These are phyloP conservation scores for Penicillium samsonianum DNA, from an alignment of 495 filamentous ascomycete genomes.

Conservation along the genomic window DNA sequence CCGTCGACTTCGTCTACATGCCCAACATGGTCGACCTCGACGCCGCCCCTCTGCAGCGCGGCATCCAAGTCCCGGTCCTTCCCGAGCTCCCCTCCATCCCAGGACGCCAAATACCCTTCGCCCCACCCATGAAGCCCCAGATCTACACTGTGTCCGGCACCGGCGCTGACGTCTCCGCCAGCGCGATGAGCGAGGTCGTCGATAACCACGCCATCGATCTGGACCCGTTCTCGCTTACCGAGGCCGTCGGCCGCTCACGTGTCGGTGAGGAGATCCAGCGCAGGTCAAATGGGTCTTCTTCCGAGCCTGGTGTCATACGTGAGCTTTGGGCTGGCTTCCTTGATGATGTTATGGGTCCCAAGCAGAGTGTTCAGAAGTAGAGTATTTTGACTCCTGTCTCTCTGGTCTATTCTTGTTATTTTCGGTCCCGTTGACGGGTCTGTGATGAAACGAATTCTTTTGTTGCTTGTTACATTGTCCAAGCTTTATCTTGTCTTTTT, in stretches of 20 bases:
- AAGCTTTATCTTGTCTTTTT: constrained; percentile 5
- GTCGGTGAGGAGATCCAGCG: constrained; percentile 41
- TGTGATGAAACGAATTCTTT: constrained; percentile 19
- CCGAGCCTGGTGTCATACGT: constrained; percentile 41
- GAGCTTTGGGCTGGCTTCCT: constrained; percentile 58
- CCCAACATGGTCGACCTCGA: constrained; percentile 53
- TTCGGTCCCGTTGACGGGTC: constrained; percentile 11
- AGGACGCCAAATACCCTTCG: constrained; percentile 22
- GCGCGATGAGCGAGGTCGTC: constrained; percentile 59
- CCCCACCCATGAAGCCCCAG: constrained; percentile 54
- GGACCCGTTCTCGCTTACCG: constrained; percentile 59
- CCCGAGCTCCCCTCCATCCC: constrained; percentile 44
- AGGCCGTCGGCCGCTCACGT: constrained; percentile 47
- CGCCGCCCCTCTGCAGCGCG: constrained; percentile 25
- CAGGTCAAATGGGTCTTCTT: constrained; percentile 21
- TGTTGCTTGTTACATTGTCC: constrained; percentile 9
- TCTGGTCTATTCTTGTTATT: constrained; percentile 1
- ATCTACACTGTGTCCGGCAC: constrained; percentile 58
- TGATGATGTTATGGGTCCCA: constrained; percentile 59
- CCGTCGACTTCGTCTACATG: constrained; percentile 66
- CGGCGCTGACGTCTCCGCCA: constrained; percentile 53
- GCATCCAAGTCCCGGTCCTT: constrained; percentile 55
- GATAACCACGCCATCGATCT: constrained; percentile 59
- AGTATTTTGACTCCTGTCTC: background rate
- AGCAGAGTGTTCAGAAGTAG: constrained; percentile 31